phyloP scores from a whole-genome alignment of 1,284 basidiomycete species.

The Puccinia brachypodii region DNA sequence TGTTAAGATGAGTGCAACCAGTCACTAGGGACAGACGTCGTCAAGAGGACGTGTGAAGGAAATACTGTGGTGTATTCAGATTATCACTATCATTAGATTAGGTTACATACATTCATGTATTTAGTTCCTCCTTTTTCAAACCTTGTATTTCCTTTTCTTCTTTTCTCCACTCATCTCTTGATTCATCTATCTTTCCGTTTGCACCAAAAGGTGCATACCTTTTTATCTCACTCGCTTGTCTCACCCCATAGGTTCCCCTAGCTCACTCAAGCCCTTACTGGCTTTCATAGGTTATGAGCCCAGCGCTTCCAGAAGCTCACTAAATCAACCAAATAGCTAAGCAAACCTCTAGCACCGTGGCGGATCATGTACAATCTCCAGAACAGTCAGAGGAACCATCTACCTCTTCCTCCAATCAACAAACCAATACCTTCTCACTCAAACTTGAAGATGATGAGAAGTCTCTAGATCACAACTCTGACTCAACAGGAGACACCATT shows the following conservation, averaged over 20 bases:
- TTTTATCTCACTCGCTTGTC: background rate
- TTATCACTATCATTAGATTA: too few species aligned
- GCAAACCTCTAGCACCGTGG: background rate
- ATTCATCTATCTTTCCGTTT: background rate
- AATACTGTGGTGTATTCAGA: too few species aligned
- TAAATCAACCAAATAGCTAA: too few species aligned
- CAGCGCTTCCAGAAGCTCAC: background rate
- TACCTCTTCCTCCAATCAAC: background rate
- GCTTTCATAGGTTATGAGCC: background rate
- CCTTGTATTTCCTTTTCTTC: too few species aligned
- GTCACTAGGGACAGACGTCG: too few species aligned
- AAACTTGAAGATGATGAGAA: background rate
- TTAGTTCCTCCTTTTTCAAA: too few species aligned
- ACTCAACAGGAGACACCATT: background rate
- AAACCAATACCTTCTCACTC: too few species aligned
- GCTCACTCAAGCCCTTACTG: too few species aligned
- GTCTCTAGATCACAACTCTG: background rate
- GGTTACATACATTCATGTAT: too few species aligned
- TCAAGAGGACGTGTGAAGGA: too few species aligned
- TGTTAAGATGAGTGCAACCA: too few species aligned
- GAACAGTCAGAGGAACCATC: background rate
- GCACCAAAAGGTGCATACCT: background rate
- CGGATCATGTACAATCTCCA: background rate
- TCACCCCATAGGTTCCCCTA: background rate
- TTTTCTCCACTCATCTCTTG: background rate